These are phyloP conservation scores for Magnolia sinica DNA, from an alignment of 164 flowering plant genomes.

Conservation along the genomic window DNA sequence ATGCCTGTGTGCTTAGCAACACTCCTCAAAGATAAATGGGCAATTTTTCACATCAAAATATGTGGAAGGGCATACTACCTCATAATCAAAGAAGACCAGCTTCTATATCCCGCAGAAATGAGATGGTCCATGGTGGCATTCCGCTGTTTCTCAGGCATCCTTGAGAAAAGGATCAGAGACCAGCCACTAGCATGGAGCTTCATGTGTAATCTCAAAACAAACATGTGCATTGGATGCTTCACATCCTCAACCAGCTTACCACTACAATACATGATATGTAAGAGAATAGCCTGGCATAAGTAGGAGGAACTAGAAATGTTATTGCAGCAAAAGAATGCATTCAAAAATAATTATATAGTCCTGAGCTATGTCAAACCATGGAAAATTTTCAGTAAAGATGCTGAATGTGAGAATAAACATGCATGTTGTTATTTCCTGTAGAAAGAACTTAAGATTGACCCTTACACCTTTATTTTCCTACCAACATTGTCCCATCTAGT, in stretches of 20 bases:
- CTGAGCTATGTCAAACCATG: not conserved
- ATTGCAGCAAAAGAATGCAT: not conserved
- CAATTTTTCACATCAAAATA: not conserved
- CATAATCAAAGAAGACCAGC: slow-evolving; percentile 61
- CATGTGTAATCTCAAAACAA: slow-evolving; percentile 26
- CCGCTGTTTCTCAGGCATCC: slow-evolving; percentile 39
- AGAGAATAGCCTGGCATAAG: not conserved
- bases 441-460: too few relatives aligned
- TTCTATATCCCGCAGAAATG: slow-evolving; percentile 41
- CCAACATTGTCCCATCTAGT: too few relatives aligned
- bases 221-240: slow-evolving; percentile 16
- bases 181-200: slow-evolving; percentile 48
- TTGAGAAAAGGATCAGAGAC: slow-evolving; percentile 46
- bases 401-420: not conserved
- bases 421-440: not conserved
- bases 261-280: not conserved
- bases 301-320: not conserved
- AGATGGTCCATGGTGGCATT: slow-evolving; percentile 37
- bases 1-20: too few relatives aligned
- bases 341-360: not conserved
- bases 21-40: not conserved
- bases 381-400: not conserved
- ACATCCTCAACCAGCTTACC: slow-evolving; percentile 24
- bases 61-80: slow-evolving; percentile 32
- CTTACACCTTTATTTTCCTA: too few relatives aligned